Evolutionary conservation across 441 rosid species (phyloP).

Genomic region (Corymbia calophylla): DNA sequence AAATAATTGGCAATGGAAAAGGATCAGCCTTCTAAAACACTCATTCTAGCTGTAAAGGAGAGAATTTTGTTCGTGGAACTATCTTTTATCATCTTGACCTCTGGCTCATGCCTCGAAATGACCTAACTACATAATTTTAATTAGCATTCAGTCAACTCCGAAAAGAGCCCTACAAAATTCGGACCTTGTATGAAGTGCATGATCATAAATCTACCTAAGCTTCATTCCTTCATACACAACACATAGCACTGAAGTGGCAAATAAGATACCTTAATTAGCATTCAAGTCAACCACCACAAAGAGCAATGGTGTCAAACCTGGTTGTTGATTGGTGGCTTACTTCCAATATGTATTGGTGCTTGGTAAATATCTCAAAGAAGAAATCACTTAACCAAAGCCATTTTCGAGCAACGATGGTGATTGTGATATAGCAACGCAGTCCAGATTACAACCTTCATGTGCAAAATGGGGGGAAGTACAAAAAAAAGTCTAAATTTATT

Average conservation of each 20-base stretch:
- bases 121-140: neutral
- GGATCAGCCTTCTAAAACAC: neutral
- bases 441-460: neutral
- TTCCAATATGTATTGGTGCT: fast-evolving
- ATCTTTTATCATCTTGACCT: neutral
- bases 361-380: neutral
- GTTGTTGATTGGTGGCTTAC: neutral
- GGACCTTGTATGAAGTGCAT: neutral
- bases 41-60: neutral
- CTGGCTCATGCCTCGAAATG: neutral
- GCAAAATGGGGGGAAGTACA: no score
- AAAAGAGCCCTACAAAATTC: neutral
- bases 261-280: neutral
- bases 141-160: neutral
- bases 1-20: neutral
- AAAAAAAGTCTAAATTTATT: no score
- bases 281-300: neutral
- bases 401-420: constrained; percentile 34
- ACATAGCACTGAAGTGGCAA: neutral
- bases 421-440: neutral
- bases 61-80: neutral
- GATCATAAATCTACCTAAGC: neutral
- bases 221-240: neutral
- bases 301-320: fast-evolving
- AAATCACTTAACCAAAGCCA: constrained; percentile 63